Evolutionary conservation across 179 eudicot genomes (phyloP).

Genomic region (Nepenthes alata): DNA sequence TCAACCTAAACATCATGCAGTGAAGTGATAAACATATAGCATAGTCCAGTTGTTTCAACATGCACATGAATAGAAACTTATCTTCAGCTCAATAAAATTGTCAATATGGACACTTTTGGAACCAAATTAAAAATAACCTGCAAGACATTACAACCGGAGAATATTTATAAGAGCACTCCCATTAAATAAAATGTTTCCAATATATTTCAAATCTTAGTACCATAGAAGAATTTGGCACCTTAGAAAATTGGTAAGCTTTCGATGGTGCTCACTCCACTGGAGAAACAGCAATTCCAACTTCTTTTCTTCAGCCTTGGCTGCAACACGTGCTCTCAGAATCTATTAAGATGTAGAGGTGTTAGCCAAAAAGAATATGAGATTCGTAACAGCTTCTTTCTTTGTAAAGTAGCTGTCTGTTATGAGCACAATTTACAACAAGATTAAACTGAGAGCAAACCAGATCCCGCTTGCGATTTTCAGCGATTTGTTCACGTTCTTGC

Average conservation of each 20-base stretch:
- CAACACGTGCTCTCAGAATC: constrained; percentile 80
- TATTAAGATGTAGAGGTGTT: constrained; percentile 13
- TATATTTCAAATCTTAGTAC: neutral
- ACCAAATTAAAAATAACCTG: constrained; percentile 98
- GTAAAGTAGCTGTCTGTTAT: no score
- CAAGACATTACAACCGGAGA: constrained; percentile 6
- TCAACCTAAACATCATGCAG: constrained; percentile 28
- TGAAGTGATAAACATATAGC: constrained; percentile 16
- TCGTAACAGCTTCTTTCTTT: no score
- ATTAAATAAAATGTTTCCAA: constrained; percentile 1
- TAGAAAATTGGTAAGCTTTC: constrained; percentile 81
- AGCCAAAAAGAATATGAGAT: neutral
- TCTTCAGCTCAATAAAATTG: constrained; percentile 97
- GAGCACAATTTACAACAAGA: no score
- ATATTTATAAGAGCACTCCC: neutral
- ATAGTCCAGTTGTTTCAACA: constrained; percentile 32
- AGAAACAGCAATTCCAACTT: constrained; percentile 84
- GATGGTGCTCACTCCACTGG: constrained; percentile 94
- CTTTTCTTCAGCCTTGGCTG: constrained; percentile 94
- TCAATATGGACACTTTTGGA: constrained; percentile 95
- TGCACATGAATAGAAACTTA: constrained; percentile 87
- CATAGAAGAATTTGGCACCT: constrained; percentile 27
- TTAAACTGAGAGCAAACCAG: constrained; percentile 31
- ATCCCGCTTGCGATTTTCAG: constrained; percentile 81
- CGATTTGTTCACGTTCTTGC: constrained; percentile 90